phyloP scores from a whole-genome alignment of 345 rosid species.

The Ailanthus altissimus region DNA sequence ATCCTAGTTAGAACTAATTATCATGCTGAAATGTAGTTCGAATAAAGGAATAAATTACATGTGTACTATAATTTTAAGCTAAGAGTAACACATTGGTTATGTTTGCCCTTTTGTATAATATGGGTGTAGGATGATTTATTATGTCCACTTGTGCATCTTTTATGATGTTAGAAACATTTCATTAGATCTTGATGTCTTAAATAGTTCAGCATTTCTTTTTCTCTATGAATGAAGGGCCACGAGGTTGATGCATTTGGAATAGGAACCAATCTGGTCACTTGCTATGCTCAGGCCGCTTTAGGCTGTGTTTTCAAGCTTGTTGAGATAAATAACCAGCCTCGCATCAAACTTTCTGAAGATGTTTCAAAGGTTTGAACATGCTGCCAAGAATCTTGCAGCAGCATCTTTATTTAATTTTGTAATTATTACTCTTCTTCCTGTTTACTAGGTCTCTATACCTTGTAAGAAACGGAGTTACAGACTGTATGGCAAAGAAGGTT shows the following conservation, averaged over 20 bases:
- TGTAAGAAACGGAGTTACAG: slow-evolving; percentile 80
- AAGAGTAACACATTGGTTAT: neutral
- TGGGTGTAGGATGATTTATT: neutral
- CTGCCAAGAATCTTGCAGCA: slow-evolving; percentile 8
- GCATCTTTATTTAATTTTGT: neutral
- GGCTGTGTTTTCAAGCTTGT: slow-evolving; percentile 99
- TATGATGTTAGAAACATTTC: neutral
- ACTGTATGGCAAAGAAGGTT: slow-evolving; percentile 88
- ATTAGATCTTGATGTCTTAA: slow-evolving; percentile 9
- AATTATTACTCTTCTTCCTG: slow-evolving; percentile 12
- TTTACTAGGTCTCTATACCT: slow-evolving; percentile 81
- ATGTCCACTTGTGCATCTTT: neutral
- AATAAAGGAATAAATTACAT: neutral
- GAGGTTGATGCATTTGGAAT: slow-evolving; percentile 92
- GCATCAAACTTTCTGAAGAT: slow-evolving; percentile 98
- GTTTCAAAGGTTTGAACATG: slow-evolving; percentile 72
- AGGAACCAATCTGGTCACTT: slow-evolving; percentile 92
- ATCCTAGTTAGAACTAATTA: neutral
- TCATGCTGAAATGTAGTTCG: neutral
- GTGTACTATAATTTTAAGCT: neutral
- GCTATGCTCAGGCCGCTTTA: slow-evolving; percentile 91
- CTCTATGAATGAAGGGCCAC: slow-evolving; percentile 60
- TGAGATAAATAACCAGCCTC: slow-evolving; percentile 87
- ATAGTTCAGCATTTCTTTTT: slow-evolving; percentile 4
- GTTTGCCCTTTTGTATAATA: neutral